phyloP scores from a whole-genome alignment of 192 early-diverging fungal genomes.

The Phlyctochytrium arcticum region DNA sequence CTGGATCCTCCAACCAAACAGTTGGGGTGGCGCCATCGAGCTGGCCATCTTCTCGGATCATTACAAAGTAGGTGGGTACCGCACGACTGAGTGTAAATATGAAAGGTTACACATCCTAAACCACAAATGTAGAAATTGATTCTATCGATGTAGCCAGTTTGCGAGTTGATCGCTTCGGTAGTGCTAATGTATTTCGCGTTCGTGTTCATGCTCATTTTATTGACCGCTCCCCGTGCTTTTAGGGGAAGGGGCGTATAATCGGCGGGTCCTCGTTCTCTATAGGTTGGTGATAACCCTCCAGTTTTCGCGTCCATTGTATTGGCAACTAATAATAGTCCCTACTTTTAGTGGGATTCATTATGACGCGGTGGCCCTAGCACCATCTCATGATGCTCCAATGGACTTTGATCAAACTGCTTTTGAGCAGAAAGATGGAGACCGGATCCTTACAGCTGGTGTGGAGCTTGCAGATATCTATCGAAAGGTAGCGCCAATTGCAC shows the following conservation, averaged over 20 bases:
- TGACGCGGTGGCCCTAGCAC: constrained; percentile 70
- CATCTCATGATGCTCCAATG: constrained; percentile 38
- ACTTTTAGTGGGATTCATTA: constrained; percentile 70
- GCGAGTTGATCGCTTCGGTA: constrained; percentile 72
- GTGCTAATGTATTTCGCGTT: constrained; percentile 8
- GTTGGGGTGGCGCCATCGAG: constrained; percentile 87
- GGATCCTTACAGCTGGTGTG: constrained; percentile 30
- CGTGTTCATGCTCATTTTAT: too few species aligned
- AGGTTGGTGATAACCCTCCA: too few species aligned
- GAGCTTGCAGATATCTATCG: constrained; percentile 42
- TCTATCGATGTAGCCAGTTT: constrained; percentile 69
- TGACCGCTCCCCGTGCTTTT: too few species aligned
- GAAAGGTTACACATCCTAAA: too few species aligned
- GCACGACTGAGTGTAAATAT: too few species aligned
- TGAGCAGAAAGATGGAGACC: constrained; percentile 22
- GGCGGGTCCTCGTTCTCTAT: constrained; percentile 53
- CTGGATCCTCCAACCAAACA: constrained; percentile 61
- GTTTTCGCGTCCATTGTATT: too few species aligned
- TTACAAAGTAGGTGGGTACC: constrained; percentile 36
- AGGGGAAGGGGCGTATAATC: constrained; percentile 43
- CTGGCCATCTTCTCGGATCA: constrained; percentile 69
- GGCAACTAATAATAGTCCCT: too few species aligned
- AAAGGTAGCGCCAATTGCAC: constrained; percentile 8
- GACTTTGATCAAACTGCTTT: constrained; percentile 78
- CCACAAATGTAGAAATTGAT: constrained; percentile 63